Evolutionary conservation across 2,329 filamentous ascomycete species (phyloP).

Genomic region (Venturia carpophila): DNA sequence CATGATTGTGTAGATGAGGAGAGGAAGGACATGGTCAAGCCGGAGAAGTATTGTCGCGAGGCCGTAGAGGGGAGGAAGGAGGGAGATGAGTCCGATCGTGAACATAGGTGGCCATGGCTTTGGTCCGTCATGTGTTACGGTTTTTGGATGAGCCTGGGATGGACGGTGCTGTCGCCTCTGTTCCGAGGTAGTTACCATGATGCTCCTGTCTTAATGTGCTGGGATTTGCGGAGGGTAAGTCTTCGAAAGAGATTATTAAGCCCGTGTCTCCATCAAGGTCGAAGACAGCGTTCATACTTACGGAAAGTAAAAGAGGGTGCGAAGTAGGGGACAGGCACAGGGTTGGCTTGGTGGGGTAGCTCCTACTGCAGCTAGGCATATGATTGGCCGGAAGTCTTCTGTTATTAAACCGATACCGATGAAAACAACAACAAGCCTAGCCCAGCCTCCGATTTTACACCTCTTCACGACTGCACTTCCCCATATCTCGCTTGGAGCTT

Average conservation of each 20-base stretch:
- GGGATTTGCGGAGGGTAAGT: background rate
- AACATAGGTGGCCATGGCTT: background rate
- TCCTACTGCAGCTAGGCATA: background rate
- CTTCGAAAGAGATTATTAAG: background rate
- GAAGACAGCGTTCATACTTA: no score
- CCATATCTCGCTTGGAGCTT: background rate
- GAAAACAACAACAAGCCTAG: slow-evolving; percentile 2
- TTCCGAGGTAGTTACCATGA: background rate
- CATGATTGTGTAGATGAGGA: slow-evolving; percentile 1
- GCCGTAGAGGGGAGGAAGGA: background rate
- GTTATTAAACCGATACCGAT: background rate
- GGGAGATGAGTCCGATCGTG: background rate
- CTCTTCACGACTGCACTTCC: background rate
- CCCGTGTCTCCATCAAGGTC: no score
- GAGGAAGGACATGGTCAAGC: background rate
- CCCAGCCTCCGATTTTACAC: background rate
- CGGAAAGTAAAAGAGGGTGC: background rate
- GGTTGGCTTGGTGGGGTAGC: background rate
- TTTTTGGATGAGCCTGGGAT: background rate
- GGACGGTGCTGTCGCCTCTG: background rate
- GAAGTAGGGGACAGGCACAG: background rate
- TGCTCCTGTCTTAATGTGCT: background rate
- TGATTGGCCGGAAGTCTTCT: background rate
- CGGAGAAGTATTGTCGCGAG: background rate
- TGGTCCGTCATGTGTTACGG: background rate